These are phyloP conservation scores for Saccharomyces hybrid DNA, from an alignment of 1,139 yeast genomes.

Conservation along the genomic window DNA sequence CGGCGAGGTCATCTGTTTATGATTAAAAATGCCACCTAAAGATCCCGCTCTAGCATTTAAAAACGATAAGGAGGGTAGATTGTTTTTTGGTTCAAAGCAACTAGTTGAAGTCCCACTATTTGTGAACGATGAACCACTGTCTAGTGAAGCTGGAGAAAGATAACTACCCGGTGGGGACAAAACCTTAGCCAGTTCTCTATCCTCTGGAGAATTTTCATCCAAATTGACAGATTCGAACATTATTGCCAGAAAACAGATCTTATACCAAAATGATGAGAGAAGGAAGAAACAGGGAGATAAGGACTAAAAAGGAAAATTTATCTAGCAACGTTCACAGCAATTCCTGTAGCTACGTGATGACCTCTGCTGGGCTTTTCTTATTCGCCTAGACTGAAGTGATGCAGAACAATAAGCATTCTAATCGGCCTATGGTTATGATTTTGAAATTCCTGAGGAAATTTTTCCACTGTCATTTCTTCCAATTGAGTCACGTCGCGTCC, in stretches of 20 bases:
- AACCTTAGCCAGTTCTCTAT: conserved; percentile 8
- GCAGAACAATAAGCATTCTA: conserved; percentile 3
- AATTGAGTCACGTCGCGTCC: neutral
- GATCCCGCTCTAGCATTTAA: conserved; percentile 8
- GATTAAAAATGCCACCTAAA: conserved; percentile 3
- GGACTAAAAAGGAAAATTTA: neutral
- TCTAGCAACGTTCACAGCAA: neutral
- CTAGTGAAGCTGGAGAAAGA: conserved; percentile 18
- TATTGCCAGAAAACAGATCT: neutral
- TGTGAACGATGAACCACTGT: conserved; percentile 10
- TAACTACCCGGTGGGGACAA: conserved; percentile 13
- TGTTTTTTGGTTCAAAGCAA: neutral
- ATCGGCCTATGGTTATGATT: neutral
- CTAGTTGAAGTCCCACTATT: neutral
- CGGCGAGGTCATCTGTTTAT: conserved; percentile 1
- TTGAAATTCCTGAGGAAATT: conserved; percentile 22
- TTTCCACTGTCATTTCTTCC: conserved; percentile 4
- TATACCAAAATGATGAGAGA: neutral
- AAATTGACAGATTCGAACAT: conserved; percentile 1
- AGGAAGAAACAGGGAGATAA: neutral
- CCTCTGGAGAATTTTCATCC: conserved; percentile 7
- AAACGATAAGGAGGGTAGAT: conserved; percentile 8
- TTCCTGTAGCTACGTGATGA: conserved; percentile 1
- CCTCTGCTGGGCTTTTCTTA: conserved; percentile 4
- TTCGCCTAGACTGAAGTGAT: conserved; percentile 1